These are phyloP conservation scores for Tetrapisispora namnaoensis DNA, from an alignment of 805 yeast genomes.

Conservation along the genomic window DNA sequence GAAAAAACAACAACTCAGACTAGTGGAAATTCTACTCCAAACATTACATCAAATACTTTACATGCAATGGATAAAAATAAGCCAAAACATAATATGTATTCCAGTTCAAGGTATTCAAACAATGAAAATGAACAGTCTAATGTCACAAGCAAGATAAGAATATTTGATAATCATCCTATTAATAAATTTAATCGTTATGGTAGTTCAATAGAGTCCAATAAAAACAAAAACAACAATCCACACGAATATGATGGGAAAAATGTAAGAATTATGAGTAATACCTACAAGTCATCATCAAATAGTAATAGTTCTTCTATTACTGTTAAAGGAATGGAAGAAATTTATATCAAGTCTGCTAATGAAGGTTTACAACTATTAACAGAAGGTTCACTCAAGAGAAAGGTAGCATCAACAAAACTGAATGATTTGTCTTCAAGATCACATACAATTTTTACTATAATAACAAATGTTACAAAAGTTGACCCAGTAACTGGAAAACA, in stretches of 20 bases:
- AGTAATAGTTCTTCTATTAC: slow-evolving; percentile 29
- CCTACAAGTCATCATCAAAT: slow-evolving; percentile 48
- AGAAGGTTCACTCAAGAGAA: slow-evolving; percentile 52
- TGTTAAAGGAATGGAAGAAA: slow-evolving; percentile 50
- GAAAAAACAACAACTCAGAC: slow-evolving; percentile 65
- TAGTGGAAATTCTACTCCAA: slow-evolving; percentile 42
- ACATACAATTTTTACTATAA: slow-evolving; percentile 71
- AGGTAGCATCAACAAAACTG: slow-evolving; percentile 69
- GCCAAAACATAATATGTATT: not conserved
- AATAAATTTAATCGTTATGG: not conserved
- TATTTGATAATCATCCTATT: not conserved
- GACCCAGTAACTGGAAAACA: slow-evolving; percentile 42
- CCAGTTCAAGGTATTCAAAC: not conserved
- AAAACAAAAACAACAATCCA: not conserved
- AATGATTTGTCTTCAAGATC: slow-evolving; percentile 73
- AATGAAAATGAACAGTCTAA: not conserved
- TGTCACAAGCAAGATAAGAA: not conserved
- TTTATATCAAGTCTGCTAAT: slow-evolving; percentile 38
- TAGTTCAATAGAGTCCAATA: not conserved
- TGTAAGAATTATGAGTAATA: slow-evolving; percentile 53
- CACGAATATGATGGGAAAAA: slow-evolving; percentile 36
- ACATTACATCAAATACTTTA: not conserved
- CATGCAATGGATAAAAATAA: slow-evolving; percentile 1
- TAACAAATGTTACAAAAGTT: slow-evolving; percentile 42
- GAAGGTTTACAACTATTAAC: slow-evolving; percentile 44